Conservation (phyloP, 2,329 filamentous ascomycete genomes). For the Cladosporium sphaerospermum region DNA sequence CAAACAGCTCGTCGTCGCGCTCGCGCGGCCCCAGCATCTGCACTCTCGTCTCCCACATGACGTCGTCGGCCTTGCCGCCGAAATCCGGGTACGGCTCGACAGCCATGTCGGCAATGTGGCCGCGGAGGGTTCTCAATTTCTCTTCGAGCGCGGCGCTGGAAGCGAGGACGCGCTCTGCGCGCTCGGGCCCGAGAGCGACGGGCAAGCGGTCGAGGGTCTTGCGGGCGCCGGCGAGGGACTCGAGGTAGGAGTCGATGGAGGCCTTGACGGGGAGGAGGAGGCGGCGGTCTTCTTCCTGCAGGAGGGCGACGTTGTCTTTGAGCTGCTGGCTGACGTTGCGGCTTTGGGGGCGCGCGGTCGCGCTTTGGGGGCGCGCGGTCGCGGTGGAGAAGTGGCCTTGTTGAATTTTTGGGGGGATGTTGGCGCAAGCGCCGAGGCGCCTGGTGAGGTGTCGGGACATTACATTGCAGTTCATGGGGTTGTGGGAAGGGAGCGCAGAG, state of each 20-base stretch:
- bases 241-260: neutral
- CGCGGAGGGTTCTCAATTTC: neutral
- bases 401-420: neutral
- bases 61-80: neutral
- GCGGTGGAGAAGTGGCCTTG: neutral
- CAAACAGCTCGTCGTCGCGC: too few species aligned
- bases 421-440: slow-evolving; percentile 7
- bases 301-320: neutral
- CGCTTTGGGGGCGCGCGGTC: neutral
- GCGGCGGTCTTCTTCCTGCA: slow-evolving; percentile 1
- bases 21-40: too few species aligned
- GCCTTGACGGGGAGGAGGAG: neutral
- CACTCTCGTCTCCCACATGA: neutral
- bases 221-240: neutral
- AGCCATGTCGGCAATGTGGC: slow-evolving; percentile 1
- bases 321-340: neutral
- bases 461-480: slow-evolving; percentile 8
- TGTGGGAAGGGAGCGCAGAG: neutral
- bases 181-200: neutral
- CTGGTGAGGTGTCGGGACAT: slow-evolving; percentile 4
- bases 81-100: neutral
- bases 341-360: neutral
- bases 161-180: neutral
- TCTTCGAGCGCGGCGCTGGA: neutral
- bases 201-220: neutral